Evolutionary conservation across 139 green algal species (phyloP).

Genomic region (Chlorella sp.): DNA sequence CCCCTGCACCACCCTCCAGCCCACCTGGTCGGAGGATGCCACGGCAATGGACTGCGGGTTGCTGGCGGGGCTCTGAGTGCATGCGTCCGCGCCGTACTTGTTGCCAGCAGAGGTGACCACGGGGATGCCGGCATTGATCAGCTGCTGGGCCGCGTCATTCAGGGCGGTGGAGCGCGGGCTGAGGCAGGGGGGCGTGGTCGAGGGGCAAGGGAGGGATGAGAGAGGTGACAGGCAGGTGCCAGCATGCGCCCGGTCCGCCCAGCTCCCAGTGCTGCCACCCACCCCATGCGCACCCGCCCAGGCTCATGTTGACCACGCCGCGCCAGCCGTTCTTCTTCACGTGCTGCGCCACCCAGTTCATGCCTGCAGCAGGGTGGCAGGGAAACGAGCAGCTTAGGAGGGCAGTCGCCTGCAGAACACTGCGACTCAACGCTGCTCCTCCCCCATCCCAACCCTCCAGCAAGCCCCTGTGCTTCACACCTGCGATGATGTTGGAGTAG

Average conservation of each 20-base stretch:
- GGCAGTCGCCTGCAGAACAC: too few relatives aligned
- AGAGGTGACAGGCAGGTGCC: too few relatives aligned
- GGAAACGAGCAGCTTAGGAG: conserved; percentile 14
- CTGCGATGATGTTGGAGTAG: conserved; percentile 66
- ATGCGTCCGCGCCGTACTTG: conserved; percentile 63
- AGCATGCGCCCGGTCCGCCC: too few relatives aligned
- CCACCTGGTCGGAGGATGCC: conserved; percentile 37
- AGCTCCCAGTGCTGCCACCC: too few relatives aligned
- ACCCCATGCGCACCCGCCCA: conserved; percentile 40
- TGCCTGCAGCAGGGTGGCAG: not conserved
- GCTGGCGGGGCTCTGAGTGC: conserved; percentile 59
- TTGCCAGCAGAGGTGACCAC: conserved; percentile 68
- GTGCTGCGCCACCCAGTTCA: conserved; percentile 57
- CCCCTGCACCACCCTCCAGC: too few relatives aligned
- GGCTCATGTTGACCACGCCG: conserved; percentile 71
- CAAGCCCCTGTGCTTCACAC: too few relatives aligned
- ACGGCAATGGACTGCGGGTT: conserved; percentile 60
- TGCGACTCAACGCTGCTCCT: too few relatives aligned
- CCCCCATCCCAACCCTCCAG: too few relatives aligned
- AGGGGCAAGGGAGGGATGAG: too few relatives aligned
- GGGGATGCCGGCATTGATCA: conserved; percentile 28
- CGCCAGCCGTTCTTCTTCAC: conserved; percentile 45
- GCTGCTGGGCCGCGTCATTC: conserved; percentile 60
- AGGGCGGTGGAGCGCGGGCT: conserved; percentile 47
- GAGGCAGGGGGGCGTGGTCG: too few relatives aligned